These are phyloP conservation scores for Aquilaria agallochum DNA, from an alignment of 441 rosid genomes.

Conservation along the genomic window DNA sequence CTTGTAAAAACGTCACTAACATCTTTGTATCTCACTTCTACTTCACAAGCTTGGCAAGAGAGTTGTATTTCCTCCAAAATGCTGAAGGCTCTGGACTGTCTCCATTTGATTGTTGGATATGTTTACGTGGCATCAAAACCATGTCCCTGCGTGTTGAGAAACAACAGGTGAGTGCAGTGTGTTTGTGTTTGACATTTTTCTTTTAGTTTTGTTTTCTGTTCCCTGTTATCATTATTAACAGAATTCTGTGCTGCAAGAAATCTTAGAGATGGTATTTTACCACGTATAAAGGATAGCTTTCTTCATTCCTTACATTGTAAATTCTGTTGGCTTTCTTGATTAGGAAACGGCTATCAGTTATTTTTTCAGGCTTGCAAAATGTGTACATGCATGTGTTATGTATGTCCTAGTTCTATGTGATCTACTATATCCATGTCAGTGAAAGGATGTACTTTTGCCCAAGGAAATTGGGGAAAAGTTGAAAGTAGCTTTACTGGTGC, in stretches of 20 bases:
- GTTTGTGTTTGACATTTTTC: conserved; percentile 3
- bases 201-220: background rate
- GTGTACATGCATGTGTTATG: too few relatives aligned
- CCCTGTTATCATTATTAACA: background rate
- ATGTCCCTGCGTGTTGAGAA: conserved; percentile 89
- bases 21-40: background rate
- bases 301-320: background rate
- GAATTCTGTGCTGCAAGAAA: too few relatives aligned
- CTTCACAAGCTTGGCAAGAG: conserved; percentile 62
- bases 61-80: conserved; percentile 85
- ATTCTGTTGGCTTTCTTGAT: background rate
- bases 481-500: too few relatives aligned
- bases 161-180: conserved; percentile 61
- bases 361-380: too few relatives aligned
- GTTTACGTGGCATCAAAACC: conserved; percentile 90
- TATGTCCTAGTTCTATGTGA: too few relatives aligned
- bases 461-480: too few relatives aligned
- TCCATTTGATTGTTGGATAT: conserved; percentile 97
- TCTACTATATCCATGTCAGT: too few relatives aligned
- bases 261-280: background rate
- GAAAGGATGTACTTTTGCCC: too few relatives aligned
- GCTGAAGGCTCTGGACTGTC: conserved; percentile 95
- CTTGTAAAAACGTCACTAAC: background rate
- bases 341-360: background rate
- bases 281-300: background rate